These are phyloP conservation scores for Xylaria venustula DNA, from an alignment of 495 filamentous ascomycete genomes.

Conservation along the genomic window DNA sequence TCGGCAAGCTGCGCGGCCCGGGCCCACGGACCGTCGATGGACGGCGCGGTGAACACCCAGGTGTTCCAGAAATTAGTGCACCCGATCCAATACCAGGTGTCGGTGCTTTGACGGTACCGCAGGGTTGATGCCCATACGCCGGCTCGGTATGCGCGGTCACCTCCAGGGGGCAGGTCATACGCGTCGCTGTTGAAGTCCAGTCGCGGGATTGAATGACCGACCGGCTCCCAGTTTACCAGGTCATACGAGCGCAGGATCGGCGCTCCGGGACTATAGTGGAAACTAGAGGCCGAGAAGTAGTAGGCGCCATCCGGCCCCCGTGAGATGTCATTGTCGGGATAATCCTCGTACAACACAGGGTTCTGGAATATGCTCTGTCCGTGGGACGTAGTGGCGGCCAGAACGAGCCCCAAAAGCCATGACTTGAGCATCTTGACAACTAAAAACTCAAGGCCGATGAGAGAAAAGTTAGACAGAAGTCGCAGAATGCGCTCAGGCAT, in stretches of 20 bases:
- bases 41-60: slow-evolving; percentile 50
- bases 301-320: slow-evolving; percentile 24
- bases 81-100: slow-evolving; percentile 56
- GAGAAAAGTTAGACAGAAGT: too few species aligned
- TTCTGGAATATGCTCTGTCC: slow-evolving; percentile 28
- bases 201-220: slow-evolving; percentile 52
- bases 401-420: too few species aligned
- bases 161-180: slow-evolving; percentile 46
- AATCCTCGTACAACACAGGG: slow-evolving; percentile 30
- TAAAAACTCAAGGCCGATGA: too few species aligned
- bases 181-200: slow-evolving; percentile 43
- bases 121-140: slow-evolving; percentile 58
- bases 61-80: slow-evolving; percentile 46
- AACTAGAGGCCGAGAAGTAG: slow-evolving; percentile 57
- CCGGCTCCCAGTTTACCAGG: slow-evolving; percentile 56
- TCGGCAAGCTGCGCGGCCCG: slow-evolving; percentile 9
- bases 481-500: too few species aligned
- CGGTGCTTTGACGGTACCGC: slow-evolving; percentile 45
- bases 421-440: too few species aligned
- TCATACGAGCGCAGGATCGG: slow-evolving; percentile 57
- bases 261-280: slow-evolving; percentile 59
- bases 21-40: slow-evolving; percentile 23
- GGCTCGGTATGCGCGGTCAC: slow-evolving; percentile 42
- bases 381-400: too few species aligned
- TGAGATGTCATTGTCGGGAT: slow-evolving; percentile 30